These are phyloP conservation scores for Hortaea sp. DNA, from an alignment of 2,329 filamentous ascomycete species.

Conservation along the genomic window DNA sequence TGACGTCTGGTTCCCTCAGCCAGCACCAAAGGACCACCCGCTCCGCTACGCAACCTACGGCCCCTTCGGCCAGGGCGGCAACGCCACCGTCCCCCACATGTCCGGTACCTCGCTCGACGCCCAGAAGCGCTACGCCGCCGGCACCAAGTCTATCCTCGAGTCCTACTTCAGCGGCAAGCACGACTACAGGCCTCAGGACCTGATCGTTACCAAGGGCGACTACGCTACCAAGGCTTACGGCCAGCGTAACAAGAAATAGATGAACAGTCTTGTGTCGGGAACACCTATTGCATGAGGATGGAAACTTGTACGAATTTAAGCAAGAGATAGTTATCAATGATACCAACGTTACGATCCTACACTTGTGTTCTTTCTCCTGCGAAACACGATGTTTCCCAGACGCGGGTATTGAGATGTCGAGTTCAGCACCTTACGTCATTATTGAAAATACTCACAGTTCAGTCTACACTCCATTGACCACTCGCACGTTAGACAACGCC, in stretches of 20 bases:
- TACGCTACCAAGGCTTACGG: conserved; percentile 95
- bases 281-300: too few species aligned
- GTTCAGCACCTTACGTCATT: too few species aligned
- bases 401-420: too few species aligned
- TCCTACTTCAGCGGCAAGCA: conserved; percentile 80
- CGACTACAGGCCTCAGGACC: conserved; percentile 82
- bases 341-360: not conserved
- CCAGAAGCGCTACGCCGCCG: conserved; percentile 57
- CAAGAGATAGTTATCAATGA: not conserved
- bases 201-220: conserved; percentile 82
- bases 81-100: conserved; percentile 99
- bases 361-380: too few species aligned
- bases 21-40: conserved; percentile 83
- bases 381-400: too few species aligned
- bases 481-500: too few species aligned
- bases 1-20: conserved; percentile 96
- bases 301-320: not conserved
- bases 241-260: conserved; percentile 37
- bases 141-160: conserved; percentile 75
- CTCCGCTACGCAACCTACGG: conserved; percentile 79
- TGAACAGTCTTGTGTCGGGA: too few species aligned
- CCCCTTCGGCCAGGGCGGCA: conserved; percentile 52
- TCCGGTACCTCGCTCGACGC: conserved; percentile 97
- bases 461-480: too few species aligned
- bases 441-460: too few species aligned